These are phyloP conservation scores for Rutstroemia sydowiana DNA, from an alignment of 2,329 filamentous ascomycete genomes.

Conservation along the genomic window DNA sequence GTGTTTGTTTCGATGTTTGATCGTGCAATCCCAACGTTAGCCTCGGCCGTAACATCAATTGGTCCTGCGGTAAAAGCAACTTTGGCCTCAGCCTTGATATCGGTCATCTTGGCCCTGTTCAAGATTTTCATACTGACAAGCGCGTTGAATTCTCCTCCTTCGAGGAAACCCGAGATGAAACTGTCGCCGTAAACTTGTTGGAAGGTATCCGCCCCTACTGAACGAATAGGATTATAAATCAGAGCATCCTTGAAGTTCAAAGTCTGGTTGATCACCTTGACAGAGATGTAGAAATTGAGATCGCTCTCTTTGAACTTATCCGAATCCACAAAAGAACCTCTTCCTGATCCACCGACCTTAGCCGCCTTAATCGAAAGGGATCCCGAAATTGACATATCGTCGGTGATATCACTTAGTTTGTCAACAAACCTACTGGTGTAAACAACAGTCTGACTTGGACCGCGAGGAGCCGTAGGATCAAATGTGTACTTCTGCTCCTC, in stretches of 20 bases:
- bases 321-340: conserved; percentile 4
- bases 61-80: conserved; percentile 18
- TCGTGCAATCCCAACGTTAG: conserved; percentile 1
- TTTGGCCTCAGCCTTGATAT: conserved; percentile 17
- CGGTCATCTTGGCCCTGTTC: conserved; percentile 19
- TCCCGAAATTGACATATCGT: conserved; percentile 1
- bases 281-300: conserved; percentile 25
- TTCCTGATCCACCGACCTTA: conserved; percentile 3
- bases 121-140: conserved; percentile 23
- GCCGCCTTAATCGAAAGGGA: neutral
- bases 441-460: neutral
- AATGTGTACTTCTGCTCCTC: neutral
- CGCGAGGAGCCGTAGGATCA: neutral
- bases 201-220: too few species aligned
- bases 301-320: conserved; percentile 25
- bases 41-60: conserved; percentile 12
- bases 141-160: conserved; percentile 29
- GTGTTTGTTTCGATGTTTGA: conserved; percentile 4
- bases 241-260: conserved; percentile 21
- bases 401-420: neutral
- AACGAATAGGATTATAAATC: conserved; percentile 19
- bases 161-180: conserved; percentile 28
- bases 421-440: neutral
- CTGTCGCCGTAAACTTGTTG: conserved; percentile 26
- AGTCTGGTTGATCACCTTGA: conserved; percentile 27